phyloP scores from a whole-genome alignment of 345 rosid species.

The Cardamine resedifolia region DNA sequence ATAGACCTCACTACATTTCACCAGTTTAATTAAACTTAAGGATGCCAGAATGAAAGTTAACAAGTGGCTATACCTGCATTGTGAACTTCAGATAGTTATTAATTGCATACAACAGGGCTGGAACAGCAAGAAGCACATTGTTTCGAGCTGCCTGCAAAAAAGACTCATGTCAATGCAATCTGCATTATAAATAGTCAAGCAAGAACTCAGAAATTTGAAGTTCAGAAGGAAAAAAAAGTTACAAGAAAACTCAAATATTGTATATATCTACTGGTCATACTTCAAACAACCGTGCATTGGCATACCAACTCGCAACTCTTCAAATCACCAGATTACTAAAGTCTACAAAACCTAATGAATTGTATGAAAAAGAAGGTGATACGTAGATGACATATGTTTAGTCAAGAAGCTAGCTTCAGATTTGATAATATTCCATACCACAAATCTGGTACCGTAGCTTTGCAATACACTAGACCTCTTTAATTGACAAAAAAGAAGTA shows the following conservation, averaged over 20 bases:
- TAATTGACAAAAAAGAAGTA: conserved; percentile 27
- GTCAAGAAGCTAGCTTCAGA: conserved; percentile 13
- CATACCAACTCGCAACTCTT: conserved; percentile 1
- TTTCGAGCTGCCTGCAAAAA: conserved; percentile 89
- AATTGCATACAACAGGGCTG: conserved; percentile 85
- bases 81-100: conserved; percentile 93
- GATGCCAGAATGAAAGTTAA: conserved; percentile 12
- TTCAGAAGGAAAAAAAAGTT: neutral
- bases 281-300: neutral
- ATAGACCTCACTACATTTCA: conserved; percentile 11
- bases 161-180: conserved; percentile 5
- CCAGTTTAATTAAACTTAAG: conserved; percentile 4
- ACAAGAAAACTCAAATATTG: neutral
- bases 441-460: neutral
- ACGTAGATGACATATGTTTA: conserved; percentile 2
- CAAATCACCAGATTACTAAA: neutral
- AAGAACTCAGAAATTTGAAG: conserved; percentile 2
- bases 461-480: neutral
- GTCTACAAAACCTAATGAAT: neutral
- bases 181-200: conserved; percentile 12
- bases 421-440: neutral
- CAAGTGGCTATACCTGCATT: conserved; percentile 73
- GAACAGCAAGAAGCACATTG: conserved; percentile 94
- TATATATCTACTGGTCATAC: conserved; percentile 18
- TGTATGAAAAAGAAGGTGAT: neutral